Evolutionary conservation across 1,284 basidiomycete species (phyloP), one percentile per base, ranked within the genome.

Genomic region (Cutaneotrichosporon dermatis): DNA sequence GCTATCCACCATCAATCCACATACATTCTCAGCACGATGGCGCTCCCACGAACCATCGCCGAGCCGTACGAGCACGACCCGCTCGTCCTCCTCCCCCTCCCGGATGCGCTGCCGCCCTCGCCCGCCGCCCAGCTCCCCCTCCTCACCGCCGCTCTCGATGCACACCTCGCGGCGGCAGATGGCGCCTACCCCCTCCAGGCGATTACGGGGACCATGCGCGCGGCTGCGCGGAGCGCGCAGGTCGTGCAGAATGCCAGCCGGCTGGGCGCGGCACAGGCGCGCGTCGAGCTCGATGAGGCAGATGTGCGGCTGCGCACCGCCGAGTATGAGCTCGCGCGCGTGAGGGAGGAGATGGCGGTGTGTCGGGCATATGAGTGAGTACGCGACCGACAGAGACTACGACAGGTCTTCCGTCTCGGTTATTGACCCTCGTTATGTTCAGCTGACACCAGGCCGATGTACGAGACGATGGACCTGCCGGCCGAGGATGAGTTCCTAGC

Each of bases 331-430:
- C 56, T 69, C 13, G 68, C 69, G 8, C 60, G 70, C 45, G 69
- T 75, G 7, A 63, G 66, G 40, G 70, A 72, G 55, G 74, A 74
- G 66, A 74, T 73, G 45, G 64, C 62, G 37, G 52, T 64, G 46
- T 76, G 75, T 67, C 59, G 61, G 56, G 69, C 70, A 7, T 76
- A 75, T 51, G 66, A 57, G 73, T 74, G 54, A 62, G 74, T 71
- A 25, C 25, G 25, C 25, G 25, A 25, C 25, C 25, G 25, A 25
- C 25, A 25, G 25, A 25, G 25, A 25, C 25, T 25, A 25, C 25
- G 25, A 25, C 25, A 25, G 25, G 25, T 25, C 25, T 25, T 25
- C 25, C 25, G 25, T 25, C 25, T 12, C 25, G 39, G 9, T 40
- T 10, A 34, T 6, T 25, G 25, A 25, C 25, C 25, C n/a, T 35